These are phyloP conservation scores for Sphagnurus paluster DNA, from an alignment of 1,284 basidiomycete species.

Conservation along the genomic window DNA sequence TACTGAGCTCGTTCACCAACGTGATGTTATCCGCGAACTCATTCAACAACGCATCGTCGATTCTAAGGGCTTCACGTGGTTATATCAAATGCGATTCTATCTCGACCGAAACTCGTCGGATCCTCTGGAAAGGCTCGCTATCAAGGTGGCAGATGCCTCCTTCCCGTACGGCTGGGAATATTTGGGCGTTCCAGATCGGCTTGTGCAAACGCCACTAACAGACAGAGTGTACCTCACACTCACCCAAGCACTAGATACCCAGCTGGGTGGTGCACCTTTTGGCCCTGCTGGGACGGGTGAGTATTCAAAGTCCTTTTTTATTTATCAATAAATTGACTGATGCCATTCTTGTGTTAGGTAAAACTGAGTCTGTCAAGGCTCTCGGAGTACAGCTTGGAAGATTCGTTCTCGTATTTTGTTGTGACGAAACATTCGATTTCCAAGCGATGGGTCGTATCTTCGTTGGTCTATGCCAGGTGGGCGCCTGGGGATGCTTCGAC, in stretches of 20 bases:
- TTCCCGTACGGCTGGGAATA: constrained; percentile 99
- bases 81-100: constrained; percentile 99
- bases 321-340: neutral
- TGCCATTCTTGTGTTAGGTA: constrained; percentile 52
- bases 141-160: constrained; percentile 87
- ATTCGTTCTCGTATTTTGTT: constrained; percentile 98
- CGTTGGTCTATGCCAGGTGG: constrained; percentile 97
- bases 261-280: constrained; percentile 96
- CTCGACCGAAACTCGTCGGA: constrained; percentile 71
- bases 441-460: constrained; percentile 99
- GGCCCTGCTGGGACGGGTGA: constrained; percentile 96
- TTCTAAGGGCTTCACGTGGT: constrained; percentile 84
- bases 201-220: constrained; percentile 99
- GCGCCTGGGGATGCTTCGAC: constrained; percentile 99
- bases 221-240: constrained; percentile 96
- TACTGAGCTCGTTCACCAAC: constrained; percentile 97
- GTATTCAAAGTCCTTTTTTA: constrained; percentile 16
- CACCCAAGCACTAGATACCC: constrained; percentile 93
- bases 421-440: constrained; percentile 99
- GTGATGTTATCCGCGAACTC: constrained; percentile 89
- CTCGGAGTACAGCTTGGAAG: constrained; percentile 96
- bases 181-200: constrained; percentile 92
- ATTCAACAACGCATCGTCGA: constrained; percentile 68
- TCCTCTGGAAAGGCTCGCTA: constrained; percentile 78
- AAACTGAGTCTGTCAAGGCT: constrained; percentile 99